Percentiles rank a stretch among this genome's conserved stretches.
Conservation (phyloP, 2,329 filamentous ascomycete genomes). For the Sarocladium strictum region DNA sequence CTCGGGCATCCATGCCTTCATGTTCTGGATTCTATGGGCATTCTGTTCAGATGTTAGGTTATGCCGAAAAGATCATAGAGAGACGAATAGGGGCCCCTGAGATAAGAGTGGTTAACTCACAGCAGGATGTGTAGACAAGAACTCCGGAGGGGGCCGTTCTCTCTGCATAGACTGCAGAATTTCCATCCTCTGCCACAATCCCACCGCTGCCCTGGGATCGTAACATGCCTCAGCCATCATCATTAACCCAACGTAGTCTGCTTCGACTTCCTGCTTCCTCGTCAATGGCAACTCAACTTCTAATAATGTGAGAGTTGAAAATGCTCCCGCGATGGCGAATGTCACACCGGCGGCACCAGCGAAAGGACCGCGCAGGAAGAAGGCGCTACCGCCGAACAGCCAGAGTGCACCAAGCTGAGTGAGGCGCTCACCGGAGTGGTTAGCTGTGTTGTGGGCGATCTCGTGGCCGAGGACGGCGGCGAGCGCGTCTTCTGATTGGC, state of each 20-base stretch:
- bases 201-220: constrained; percentile 59
- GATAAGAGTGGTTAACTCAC: constrained; percentile 34
- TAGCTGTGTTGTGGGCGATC: constrained; percentile 69
- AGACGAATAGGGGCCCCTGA: no score
- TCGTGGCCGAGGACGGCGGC: constrained; percentile 75
- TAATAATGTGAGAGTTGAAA: constrained; percentile 21
- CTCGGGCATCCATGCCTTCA: constrained; percentile 55
- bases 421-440: constrained; percentile 60
- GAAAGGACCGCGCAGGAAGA: constrained; percentile 40
- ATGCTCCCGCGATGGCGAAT: constrained; percentile 55
- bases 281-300: constrained; percentile 49
- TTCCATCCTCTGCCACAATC: constrained; percentile 65
- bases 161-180: constrained; percentile 29
- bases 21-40: constrained; percentile 58
- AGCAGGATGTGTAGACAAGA: constrained; percentile 71
- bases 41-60: constrained; percentile 32
- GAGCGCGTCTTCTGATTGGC: constrained; percentile 60
- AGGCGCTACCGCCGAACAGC: constrained; percentile 22
- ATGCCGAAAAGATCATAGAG: no score
- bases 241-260: constrained; percentile 74
- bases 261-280: constrained; percentile 68
- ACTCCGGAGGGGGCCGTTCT: constrained; percentile 54
- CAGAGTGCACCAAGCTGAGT: constrained; percentile 47
- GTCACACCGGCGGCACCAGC: constrained; percentile 38
- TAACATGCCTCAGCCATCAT: constrained; percentile 81